Evolutionary conservation across 192 early-diverging fungal species (phyloP), one percentile per base, ranked within the genome.

Genomic region (Podila horticola): DNA sequence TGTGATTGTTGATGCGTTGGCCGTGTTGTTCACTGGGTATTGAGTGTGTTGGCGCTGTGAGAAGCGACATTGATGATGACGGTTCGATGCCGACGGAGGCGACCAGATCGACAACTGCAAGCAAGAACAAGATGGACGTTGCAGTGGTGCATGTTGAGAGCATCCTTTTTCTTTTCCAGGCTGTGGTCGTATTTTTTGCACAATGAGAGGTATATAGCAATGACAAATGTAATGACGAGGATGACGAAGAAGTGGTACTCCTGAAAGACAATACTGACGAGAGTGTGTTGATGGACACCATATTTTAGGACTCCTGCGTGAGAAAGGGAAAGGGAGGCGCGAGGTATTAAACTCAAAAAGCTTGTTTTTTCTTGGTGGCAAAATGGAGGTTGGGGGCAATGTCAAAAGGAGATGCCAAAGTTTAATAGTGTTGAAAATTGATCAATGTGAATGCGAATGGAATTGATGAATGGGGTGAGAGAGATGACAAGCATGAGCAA

Each of bases 181-280:
- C 4, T 33, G 28, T 61, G 15, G 29, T 1, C 29, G 30, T 7
- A 33, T 72, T 84, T 94, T 29, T 38, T 79, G 41, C 93, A 92
- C 90, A 67, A 20, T 89, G 93, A 62, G 81, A 82, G 15, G 13
- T 12, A 17, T 45, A 13, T 12, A 13, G 2, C 15, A 3, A 4
- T 45, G 41, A 17, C 41, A 2, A 45, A 17, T 12, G 41, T 45
- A 17, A 45, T 45, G 41, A 17, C 15, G 41, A 36, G 34, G 41
- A 45, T 45, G 41, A 45, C 2, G 41, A 45, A 15, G 13, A 17
- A 15, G 41, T 0, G 15, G 41, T 45, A 45, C 41, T 45, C 41
- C 41, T 45, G 13, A 45, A 45, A 17, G 41, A 45, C 41, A 45
- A 4, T 45, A 45, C 15, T 45, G 41, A 15, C 15, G 41, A 17